A percentile compares a stretch with the other conserved stretches of the same genome.
Evolutionary conservation across 352 stramenopile genomes (phyloP).

Genomic region (Globisporangium nagaii): DNA sequence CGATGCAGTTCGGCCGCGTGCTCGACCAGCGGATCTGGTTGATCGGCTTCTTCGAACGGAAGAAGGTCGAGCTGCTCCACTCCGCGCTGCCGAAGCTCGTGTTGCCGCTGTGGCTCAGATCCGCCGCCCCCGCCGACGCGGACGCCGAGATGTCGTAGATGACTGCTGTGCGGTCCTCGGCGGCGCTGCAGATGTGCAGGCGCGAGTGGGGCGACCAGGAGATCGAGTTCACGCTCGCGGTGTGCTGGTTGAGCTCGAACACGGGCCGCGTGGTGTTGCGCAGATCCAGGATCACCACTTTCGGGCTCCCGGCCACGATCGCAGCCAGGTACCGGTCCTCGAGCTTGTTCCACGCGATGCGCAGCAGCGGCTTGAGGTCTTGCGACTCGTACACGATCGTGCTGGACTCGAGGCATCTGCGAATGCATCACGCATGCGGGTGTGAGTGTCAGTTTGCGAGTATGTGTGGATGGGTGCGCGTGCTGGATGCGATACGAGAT

Average conservation of each 20-base stretch:
- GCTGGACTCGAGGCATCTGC: constrained; percentile 83
- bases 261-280: constrained; percentile 89
- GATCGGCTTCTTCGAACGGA: constrained; percentile 65
- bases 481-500: no score
- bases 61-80: constrained; percentile 43
- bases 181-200: constrained; percentile 94
- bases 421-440: not conserved
- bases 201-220: constrained; percentile 93
- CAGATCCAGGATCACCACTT: constrained; percentile 95
- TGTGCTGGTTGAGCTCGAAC: constrained; percentile 90
- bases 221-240: constrained; percentile 92
- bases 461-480: no score
- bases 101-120: constrained; percentile 14
- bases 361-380: constrained; percentile 86
- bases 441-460: no score
- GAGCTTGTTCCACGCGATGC: constrained; percentile 96
- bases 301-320: constrained; percentile 89
- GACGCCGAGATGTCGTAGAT: constrained; percentile 91
- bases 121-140: constrained; percentile 19
- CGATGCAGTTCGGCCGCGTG: constrained; percentile 94
- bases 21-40: constrained; percentile 90
- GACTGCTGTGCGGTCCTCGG: constrained; percentile 93
- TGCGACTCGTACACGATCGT: constrained; percentile 96
- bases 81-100: constrained; percentile 15
- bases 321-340: constrained; percentile 97